phyloP scores from a whole-genome alignment of 179 eudicot genomes.

The Patellifolia procumbens region DNA sequence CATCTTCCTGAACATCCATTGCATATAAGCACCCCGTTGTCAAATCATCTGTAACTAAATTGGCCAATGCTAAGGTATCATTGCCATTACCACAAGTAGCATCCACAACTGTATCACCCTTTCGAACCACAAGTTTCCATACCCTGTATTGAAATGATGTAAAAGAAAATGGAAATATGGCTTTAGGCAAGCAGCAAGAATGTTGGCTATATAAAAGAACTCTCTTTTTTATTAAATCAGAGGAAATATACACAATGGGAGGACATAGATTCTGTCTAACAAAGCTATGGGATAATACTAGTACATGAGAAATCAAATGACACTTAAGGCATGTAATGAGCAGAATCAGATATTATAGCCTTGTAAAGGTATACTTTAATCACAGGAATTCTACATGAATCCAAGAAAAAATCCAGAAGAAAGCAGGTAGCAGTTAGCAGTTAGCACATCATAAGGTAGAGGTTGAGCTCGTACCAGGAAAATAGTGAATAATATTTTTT shows the following conservation, averaged over 20 bases:
- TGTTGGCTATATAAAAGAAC: not conserved
- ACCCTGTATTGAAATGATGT: constrained; percentile 37
- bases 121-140: constrained; percentile 65
- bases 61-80: constrained; percentile 80
- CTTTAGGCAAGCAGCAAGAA: not conserved
- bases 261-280: not conserved
- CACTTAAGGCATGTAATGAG: too few species aligned
- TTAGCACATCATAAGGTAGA: not conserved
- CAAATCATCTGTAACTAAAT: constrained; percentile 55
- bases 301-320: not conserved
- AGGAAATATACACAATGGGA: not conserved
- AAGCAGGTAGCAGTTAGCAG: not conserved
- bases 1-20: constrained; percentile 74
- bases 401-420: not conserved
- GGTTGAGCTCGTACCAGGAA: not conserved
- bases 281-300: not conserved
- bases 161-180: constrained; percentile 11
- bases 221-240: not conserved
- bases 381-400: not conserved
- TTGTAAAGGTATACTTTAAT: not conserved
- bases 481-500: not conserved
- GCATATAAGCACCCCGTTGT: constrained; percentile 65
- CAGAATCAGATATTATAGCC: not conserved
- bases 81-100: constrained; percentile 97
- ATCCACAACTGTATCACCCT: constrained; percentile 78